These are phyloP conservation scores for Rhododendron kiyosumense DNA, from an alignment of 148 eudicot genomes.

Conservation along the genomic window DNA sequence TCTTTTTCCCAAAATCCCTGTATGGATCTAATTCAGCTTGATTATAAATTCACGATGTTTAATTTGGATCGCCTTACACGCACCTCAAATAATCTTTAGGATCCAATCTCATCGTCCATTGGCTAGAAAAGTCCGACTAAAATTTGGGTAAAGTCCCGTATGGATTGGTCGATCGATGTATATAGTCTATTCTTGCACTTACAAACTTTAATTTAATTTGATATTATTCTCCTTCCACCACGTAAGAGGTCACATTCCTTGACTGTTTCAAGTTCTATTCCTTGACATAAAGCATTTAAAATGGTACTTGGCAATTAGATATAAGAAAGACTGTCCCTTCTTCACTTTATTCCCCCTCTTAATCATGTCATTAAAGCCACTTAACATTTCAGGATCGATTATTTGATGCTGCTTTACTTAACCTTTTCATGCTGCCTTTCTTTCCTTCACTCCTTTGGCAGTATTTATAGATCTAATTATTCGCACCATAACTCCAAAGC, in stretches of 20 bases:
- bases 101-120: background rate
- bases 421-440: conserved; percentile 29
- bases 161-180: background rate
- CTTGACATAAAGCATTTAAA: background rate
- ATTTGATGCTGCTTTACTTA: background rate
- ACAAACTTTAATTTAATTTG: background rate
- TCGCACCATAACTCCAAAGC: background rate
- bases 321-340: conserved; percentile 12
- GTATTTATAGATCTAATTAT: background rate
- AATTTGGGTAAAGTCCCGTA: background rate
- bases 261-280: conserved; percentile 8
- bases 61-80: background rate
- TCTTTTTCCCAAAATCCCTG: background rate
- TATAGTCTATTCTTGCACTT: background rate
- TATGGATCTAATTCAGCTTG: background rate
- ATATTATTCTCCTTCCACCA: background rate
- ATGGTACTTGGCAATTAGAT: conserved; percentile 3
- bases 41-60: background rate
- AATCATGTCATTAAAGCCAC: conserved; percentile 18
- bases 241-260: background rate
- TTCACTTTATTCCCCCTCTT: conserved; percentile 23
- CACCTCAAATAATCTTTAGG: background rate
- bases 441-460: conserved; percentile 15
- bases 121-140: no score
- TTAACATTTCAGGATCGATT: conserved; percentile 10